Evolutionary conservation across 2,329 filamentous ascomycete genomes (phyloP).

Genomic region (Fusarium anguioides): DNA sequence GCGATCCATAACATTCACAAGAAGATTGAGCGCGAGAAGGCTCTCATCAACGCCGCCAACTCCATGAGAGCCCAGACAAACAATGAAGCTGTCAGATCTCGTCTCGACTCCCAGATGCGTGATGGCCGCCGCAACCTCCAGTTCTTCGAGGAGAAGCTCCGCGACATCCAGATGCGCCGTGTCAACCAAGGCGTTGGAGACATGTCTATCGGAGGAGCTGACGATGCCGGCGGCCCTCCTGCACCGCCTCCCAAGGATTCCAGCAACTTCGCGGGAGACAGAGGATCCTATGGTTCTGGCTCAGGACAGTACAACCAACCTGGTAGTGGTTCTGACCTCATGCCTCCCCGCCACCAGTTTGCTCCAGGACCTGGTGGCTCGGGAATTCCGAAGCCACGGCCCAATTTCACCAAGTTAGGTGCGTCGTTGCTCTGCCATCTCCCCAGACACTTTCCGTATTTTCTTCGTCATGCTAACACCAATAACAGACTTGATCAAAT

Average conservation of each 20-base stretch:
- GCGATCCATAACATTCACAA: constrained; percentile 83
- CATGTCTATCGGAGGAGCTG: constrained; percentile 67
- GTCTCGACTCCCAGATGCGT: constrained; percentile 92
- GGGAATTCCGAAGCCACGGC: constrained; percentile 76
- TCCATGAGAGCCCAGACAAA: constrained; percentile 96
- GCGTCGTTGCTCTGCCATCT: constrained; percentile 49
- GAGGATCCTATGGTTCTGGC: constrained; percentile 70
- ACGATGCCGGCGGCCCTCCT: constrained; percentile 64
- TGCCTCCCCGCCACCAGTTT: constrained; percentile 85
- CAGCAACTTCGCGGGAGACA: constrained; percentile 58
- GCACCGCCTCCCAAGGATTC: constrained; percentile 80
- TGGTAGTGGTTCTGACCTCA: constrained; percentile 75
- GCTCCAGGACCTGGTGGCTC: constrained; percentile 73
- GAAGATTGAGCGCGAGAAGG: constrained; percentile 98
- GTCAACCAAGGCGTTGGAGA: constrained; percentile 74
- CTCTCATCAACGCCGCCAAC: constrained; percentile 92
- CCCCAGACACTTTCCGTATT: neutral
- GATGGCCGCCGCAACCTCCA: constrained; percentile 93
- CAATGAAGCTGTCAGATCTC: constrained; percentile 90
- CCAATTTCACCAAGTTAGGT: constrained; percentile 98
- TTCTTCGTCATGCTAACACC: constrained; percentile 12
- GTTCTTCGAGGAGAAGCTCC: constrained; percentile 93
- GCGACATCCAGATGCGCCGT: constrained; percentile 85
- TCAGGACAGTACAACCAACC: constrained; percentile 63
- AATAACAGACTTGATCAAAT: constrained; percentile 90